Evolutionary conservation across 2,329 filamentous ascomycete genomes (phyloP), one percentile per base, ranked within the genome.

Genomic region (Arachnomyces sp.): DNA sequence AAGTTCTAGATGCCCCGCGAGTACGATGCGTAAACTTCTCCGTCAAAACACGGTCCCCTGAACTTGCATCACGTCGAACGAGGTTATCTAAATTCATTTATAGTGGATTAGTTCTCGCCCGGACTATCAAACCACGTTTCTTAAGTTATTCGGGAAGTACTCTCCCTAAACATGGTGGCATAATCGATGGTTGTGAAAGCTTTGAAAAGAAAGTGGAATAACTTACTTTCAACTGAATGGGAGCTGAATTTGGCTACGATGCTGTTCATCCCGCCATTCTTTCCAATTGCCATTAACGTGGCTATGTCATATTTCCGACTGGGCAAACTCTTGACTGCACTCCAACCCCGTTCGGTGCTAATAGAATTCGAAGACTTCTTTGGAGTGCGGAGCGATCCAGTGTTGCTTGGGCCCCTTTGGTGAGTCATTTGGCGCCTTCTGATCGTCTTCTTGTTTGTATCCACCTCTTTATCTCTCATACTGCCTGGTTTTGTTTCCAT

Each of bases 231-330:
- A 40, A 52, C 44, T 16, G 56, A 56, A 40, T 58, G 50, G 14
- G 51, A 49, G 49, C 44, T 53, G 40, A 51, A 57, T 35, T 39
- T 50, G 34, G 45, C 49, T 17, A 56, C 9, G 9, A 25, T 25
- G 21, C 21, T 40, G 15, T 57, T 50, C 34, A 57, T 51, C 34
- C 45, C 43, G 12, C 49, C 52, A 11, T 52, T 51, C 37, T 52
- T 55, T 47, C 52, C 50, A 38, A 66, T 47, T 28, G 55, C 56
- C 53, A 66, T 47, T 31, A 67, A 50, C 6, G 61, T 61, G 42
- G 52, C 53, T 39, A 65, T 55, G 31, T 57, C 57, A 49, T 67
- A 67, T 25, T 25, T 25, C 9, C 21, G 5, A 9, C 9, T 25
- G 21, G 21, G 21, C 21, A 25, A 25, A 25, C 21, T 25, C 21